Evolutionary conservation across 257 asterid species (phyloP).

Genomic region (Hygrophila difformis): DNA sequence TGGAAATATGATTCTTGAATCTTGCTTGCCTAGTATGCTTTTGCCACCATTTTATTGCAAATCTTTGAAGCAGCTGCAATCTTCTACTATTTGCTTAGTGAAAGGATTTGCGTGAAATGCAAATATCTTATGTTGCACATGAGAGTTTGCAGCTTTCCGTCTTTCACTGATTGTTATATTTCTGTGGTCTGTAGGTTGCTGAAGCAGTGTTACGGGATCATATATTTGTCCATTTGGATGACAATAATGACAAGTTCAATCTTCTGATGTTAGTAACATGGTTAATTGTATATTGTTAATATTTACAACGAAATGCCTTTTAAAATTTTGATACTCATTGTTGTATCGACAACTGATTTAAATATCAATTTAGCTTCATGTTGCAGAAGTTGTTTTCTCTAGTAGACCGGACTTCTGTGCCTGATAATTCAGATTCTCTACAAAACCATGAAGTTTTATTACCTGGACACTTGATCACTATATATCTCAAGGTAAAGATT

Average conservation of each 20-base stretch:
- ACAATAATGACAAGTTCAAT: conserved; percentile 81
- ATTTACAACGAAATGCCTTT: no score
- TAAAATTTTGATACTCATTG: background rate
- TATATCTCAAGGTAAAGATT: conserved; percentile 73
- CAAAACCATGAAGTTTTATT: conserved; percentile 92
- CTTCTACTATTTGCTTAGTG: conserved; percentile 11
- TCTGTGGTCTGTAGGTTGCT: conserved; percentile 52
- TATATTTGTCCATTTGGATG: conserved; percentile 89
- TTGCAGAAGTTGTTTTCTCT: conserved; percentile 97
- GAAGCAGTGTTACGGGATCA: conserved; percentile 61
- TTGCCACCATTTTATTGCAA: conserved; percentile 3
- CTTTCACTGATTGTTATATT: conserved; percentile 7
- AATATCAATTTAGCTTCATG: conserved; percentile 57
- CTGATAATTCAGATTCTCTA: conserved; percentile 84
- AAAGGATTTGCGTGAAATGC: conserved; percentile 11
- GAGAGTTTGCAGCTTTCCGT: conserved; percentile 1
- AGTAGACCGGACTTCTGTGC: conserved; percentile 87
- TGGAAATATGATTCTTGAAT: conserved; percentile 4
- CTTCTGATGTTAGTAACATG: conserved; percentile 66
- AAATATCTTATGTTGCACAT: background rate
- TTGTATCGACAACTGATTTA: conserved; percentile 18
- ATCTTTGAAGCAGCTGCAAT: conserved; percentile 5
- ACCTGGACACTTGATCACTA: conserved; percentile 90
- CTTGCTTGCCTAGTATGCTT: background rate
- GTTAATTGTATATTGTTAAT: background rate